Evolutionary conservation across 345 rosid genomes (phyloP), one percentile per base, ranked within the genome.

Genomic region (Xanthoceras sorbifolium): DNA sequence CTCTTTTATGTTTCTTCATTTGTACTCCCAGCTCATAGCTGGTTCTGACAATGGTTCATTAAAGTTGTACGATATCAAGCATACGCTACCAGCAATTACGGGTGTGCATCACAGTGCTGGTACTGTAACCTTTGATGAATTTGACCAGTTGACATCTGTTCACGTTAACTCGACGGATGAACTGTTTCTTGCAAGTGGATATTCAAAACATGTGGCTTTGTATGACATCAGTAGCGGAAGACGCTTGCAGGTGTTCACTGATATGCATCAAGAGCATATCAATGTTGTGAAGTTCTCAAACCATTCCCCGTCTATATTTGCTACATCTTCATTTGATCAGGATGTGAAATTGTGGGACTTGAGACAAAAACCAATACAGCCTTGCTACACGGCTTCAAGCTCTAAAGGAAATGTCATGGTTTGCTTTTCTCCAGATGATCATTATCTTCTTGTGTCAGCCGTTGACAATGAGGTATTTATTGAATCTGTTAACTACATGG

Each of bases 401-500:
- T 88, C 92, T 15, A 90, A 83, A 76, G 98, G 99, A 83, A 95
- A 93, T 81, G 99, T 93, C 59, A 95, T 95, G 99, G 97, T 93
- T 80, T 93, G 99, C 90, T 95, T 95, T 85, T 95, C 99, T 77
- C 96, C 96, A 0, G 99, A 95, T 81, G 99, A 95, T 90, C 96
- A 90, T 50, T 95, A 95, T 83, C 98, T 93, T 85, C 94, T 95
- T 11, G 87, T 84, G 52, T 95, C 99, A 77, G 98, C 99, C 63
- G 94, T 95, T 63, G 99, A 95, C 85, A 95, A 95, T 78, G 98
- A 93, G 99, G 99, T 95, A 87, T 31, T 67, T 68, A 36, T 67
- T 64, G 61, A 29, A 36, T 44, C 65, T 60, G 48, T 67, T 77
- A 38, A 44, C 54, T 54, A 36, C 67, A 60, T 73, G 26, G 76